These are phyloP conservation scores for Clavaria fumosa DNA, from an alignment of 768 basidiomycete genomes.

Conservation along the genomic window DNA sequence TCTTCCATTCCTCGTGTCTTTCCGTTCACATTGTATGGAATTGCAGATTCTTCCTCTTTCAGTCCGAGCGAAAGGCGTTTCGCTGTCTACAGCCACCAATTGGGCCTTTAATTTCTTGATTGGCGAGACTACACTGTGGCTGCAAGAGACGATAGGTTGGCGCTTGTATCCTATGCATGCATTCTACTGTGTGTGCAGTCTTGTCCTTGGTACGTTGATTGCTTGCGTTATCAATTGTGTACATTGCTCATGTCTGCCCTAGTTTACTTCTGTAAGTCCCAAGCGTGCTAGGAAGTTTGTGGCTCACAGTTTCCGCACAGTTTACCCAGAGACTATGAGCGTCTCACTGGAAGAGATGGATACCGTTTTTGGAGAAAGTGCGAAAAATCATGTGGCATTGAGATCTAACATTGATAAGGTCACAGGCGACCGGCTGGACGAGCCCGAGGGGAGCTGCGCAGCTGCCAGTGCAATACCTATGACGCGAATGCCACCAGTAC, in stretches of 20 bases:
- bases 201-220: constrained; percentile 46
- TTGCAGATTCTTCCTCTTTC: constrained; percentile 77
- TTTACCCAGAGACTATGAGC: constrained; percentile 79
- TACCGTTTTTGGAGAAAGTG: constrained; percentile 77
- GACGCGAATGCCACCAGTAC: no score
- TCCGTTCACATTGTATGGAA: constrained; percentile 4
- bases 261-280: constrained; percentile 63
- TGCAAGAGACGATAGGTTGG: constrained; percentile 85
- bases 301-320: constrained; percentile 20
- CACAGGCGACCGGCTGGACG: no score
- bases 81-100: constrained; percentile 82
- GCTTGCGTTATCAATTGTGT: constrained; percentile 1
- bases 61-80: constrained; percentile 91
- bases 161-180: constrained; percentile 91
- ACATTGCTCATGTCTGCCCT: constrained; percentile 7
- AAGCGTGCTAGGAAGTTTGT: not conserved
- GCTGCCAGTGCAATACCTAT: no score
- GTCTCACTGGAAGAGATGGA: constrained; percentile 88
- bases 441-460: constrained; percentile 44
- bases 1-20: constrained; percentile 1
- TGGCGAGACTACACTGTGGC: constrained; percentile 71
- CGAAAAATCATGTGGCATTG: no score
- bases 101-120: constrained; percentile 86
- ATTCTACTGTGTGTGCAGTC: constrained; percentile 79
- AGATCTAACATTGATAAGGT: no score